phyloP scores from a whole-genome alignment of 2,329 filamentous ascomycete genomes.

The Exophiala xenobiotica region DNA sequence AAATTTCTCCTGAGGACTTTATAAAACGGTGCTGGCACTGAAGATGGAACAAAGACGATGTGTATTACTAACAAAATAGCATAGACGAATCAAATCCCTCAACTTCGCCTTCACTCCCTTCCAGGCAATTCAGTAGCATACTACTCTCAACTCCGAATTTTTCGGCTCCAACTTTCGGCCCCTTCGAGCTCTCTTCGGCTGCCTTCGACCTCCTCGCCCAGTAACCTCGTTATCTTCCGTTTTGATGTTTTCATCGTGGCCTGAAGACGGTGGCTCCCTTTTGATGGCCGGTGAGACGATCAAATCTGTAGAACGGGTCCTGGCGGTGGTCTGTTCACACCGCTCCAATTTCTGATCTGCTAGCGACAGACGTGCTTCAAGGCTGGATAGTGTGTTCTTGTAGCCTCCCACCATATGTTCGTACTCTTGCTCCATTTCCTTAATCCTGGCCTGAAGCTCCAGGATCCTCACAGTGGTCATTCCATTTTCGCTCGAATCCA shows the following conservation, averaged over 20 bases:
- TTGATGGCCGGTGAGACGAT: not conserved
- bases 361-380: constrained; percentile 2
- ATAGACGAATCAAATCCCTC: not conserved
- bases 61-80: not conserved
- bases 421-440: constrained; percentile 6
- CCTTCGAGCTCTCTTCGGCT: constrained; percentile 1
- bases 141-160: not conserved
- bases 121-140: not conserved
- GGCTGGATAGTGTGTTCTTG: constrained; percentile 7
- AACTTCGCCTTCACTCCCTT: not conserved
- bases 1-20: not conserved
- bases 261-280: not conserved
- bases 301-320: not conserved
- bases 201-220: not conserved
- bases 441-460: constrained; percentile 8
- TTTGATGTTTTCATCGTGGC: not conserved
- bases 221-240: not conserved
- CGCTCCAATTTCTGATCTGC: constrained; percentile 4
- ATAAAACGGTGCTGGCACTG: not conserved
- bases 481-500: constrained; percentile 10
- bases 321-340: constrained; percentile 2
- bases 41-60: not conserved
- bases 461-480: constrained; percentile 5
- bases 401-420: constrained; percentile 5
- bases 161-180: constrained; percentile 1